phyloP scores from a whole-genome alignment of 106 monocot species.

The Triglochin maritima region DNA sequence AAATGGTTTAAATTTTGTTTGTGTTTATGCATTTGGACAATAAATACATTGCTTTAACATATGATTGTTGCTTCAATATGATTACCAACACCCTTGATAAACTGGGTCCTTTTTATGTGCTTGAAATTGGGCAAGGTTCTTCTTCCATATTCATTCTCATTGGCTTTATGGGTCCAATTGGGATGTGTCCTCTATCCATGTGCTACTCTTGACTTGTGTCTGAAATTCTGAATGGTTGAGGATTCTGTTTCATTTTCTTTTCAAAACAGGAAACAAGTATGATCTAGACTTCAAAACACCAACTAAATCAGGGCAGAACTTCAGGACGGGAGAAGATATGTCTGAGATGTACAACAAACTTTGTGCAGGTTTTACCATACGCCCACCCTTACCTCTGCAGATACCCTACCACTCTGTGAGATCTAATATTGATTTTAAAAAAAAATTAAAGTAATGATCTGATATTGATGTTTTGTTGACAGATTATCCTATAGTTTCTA shows the following conservation, averaged over 20 bases:
- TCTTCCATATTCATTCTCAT: too few relatives aligned
- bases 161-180: too few relatives aligned
- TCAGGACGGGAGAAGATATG: slow-evolving; percentile 92
- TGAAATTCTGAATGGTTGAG: neutral
- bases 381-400: neutral
- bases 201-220: neutral
- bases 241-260: neutral
- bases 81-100: too few relatives aligned
- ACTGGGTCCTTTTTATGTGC: too few relatives aligned
- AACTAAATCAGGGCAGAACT: slow-evolving; percentile 64
- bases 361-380: slow-evolving; percentile 48
- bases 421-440: too few relatives aligned
- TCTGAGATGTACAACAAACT: slow-evolving; percentile 72
- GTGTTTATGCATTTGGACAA: neutral
- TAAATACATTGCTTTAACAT: neutral
- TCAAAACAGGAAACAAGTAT: slow-evolving; percentile 71
- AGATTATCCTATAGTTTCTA: slow-evolving; percentile 81
- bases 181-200: too few relatives aligned
- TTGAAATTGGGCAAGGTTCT: too few relatives aligned
- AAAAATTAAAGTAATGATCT: too few relatives aligned
- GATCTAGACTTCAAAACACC: slow-evolving; percentile 77
- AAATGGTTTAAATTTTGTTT: too few relatives aligned
- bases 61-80: too few relatives aligned
- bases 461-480: neutral
- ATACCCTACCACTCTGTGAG: too few relatives aligned